A percentile compares a stretch with the other conserved stretches of the same genome.
Conservation (phyloP, 2,329 filamentous ascomycete species). For the Apiospora kogelbergensis region DNA sequence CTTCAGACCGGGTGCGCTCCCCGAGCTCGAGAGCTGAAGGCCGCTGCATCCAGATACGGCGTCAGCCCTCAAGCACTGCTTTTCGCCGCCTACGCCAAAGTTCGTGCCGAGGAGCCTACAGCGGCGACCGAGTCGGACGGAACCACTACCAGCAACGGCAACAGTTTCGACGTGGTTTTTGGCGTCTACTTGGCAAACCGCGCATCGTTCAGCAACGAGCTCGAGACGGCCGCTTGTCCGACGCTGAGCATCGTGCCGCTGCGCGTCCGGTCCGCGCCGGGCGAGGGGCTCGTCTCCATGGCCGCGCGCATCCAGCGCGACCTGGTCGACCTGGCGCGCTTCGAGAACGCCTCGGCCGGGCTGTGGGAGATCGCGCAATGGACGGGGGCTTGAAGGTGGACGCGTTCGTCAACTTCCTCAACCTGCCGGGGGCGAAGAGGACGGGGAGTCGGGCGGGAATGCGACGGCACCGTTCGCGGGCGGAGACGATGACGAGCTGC, state of each 20-base stretch:
- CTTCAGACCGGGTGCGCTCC: constrained; percentile 20
- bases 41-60: constrained; percentile 40
- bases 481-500: constrained; percentile 11
- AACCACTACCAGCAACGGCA: too few relatives aligned
- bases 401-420: constrained; percentile 81
- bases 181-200: constrained; percentile 86
- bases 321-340: constrained; percentile 58
- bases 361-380: constrained; percentile 72
- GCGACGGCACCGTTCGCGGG: constrained; percentile 10
- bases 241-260: constrained; percentile 81
- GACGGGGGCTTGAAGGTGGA: constrained; percentile 65
- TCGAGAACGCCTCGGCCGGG: constrained; percentile 56
- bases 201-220: constrained; percentile 47
- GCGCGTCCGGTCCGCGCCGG: constrained; percentile 43
- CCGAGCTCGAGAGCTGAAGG: constrained; percentile 19
- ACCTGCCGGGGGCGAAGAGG: constrained; percentile 41
- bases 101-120: constrained; percentile 24
- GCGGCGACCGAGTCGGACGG: neutral
- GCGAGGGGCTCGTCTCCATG: constrained; percentile 41
- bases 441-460: neutral
- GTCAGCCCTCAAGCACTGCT: constrained; percentile 73
- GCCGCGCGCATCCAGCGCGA: constrained; percentile 68
- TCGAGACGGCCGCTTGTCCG: constrained; percentile 57
- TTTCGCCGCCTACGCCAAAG: constrained; percentile 67
- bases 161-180: constrained; percentile 53